Evolutionary conservation across 257 asterid species (phyloP).

Genomic region (Plantago ovata): DNA sequence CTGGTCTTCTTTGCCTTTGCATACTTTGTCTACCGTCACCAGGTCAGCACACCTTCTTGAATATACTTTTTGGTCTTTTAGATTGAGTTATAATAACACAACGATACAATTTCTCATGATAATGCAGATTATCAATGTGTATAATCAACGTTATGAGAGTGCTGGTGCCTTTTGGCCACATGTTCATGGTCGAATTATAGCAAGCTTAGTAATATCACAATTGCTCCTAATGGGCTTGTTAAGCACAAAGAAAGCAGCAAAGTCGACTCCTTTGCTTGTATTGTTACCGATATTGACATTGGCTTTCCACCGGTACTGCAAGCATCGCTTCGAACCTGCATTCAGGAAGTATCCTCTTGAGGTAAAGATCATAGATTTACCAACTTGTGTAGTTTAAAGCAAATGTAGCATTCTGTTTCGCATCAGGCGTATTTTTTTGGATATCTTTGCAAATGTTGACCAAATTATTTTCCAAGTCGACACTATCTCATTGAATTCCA

Average conservation of each 20-base stretch:
- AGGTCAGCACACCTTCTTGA: conserved; percentile 38
- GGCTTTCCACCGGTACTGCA: conserved; percentile 77
- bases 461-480: too few relatives aligned
- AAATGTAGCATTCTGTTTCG: too few relatives aligned
- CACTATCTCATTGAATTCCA: too few relatives aligned
- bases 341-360: conserved; percentile 91
- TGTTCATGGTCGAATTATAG: conserved; percentile 74
- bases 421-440: too few relatives aligned
- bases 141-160: conserved; percentile 81
- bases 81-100: background rate
- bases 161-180: conserved; percentile 95
- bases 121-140: conserved; percentile 73
- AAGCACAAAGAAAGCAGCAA: conserved; percentile 86
- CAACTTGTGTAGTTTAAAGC: too few relatives aligned
- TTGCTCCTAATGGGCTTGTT: conserved; percentile 76
- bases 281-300: conserved; percentile 66
- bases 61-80: background rate
- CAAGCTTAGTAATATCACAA: conserved; percentile 75
- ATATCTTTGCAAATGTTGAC: too few relatives aligned
- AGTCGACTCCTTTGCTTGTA: conserved; percentile 71
- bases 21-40: conserved; percentile 91
- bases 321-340: conserved; percentile 90
- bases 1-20: conserved; percentile 89
- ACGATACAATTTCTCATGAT: conserved; percentile 10
- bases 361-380: conserved; percentile 48